Conservation (phyloP, 1,139 yeast genomes). For the Candida neerlandica region DNA sequence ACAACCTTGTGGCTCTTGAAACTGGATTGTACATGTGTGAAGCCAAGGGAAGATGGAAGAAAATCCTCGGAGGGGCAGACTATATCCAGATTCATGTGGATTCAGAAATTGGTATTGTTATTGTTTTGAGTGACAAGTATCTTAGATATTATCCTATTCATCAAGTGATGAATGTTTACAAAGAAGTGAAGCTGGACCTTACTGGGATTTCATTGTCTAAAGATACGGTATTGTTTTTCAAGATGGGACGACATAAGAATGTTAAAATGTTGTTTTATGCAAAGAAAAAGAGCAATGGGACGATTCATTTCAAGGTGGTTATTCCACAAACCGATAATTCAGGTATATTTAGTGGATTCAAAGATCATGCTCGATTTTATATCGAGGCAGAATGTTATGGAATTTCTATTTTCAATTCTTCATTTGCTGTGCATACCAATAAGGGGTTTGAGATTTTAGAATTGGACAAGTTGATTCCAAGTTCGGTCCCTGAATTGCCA, state of each 20-base stretch:
- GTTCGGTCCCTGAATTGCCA: slow-evolving; percentile 50
- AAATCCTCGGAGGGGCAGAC: slow-evolving; percentile 54
- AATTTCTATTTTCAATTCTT: slow-evolving; percentile 58
- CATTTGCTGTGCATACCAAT: slow-evolving; percentile 67
- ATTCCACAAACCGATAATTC: slow-evolving; percentile 53
- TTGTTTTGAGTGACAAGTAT: slow-evolving; percentile 60
- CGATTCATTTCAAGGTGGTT: slow-evolving; percentile 54
- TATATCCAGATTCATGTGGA: slow-evolving; percentile 67
- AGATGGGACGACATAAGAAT: slow-evolving; percentile 62
- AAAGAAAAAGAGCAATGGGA: slow-evolving; percentile 49
- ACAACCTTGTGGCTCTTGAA: slow-evolving; percentile 36
- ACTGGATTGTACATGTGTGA: slow-evolving; percentile 52
- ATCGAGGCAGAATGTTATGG: slow-evolving; percentile 58
- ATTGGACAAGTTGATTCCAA: slow-evolving; percentile 57
- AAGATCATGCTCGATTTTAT: slow-evolving; percentile 50
- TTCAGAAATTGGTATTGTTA: slow-evolving; percentile 56
- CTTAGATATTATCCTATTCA: slow-evolving; percentile 64
- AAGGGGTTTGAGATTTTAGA: slow-evolving; percentile 72
- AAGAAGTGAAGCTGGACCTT: slow-evolving; percentile 33
- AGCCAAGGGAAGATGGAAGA: slow-evolving; percentile 58
- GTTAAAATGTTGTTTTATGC: slow-evolving; percentile 59
- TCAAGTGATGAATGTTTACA: slow-evolving; percentile 41
- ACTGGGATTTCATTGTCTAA: slow-evolving; percentile 39
- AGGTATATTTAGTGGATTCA: slow-evolving; percentile 53
- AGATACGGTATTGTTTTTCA: slow-evolving; percentile 52